phyloP scores from a whole-genome alignment of 305 asterid genomes.

The Nicotiana rustica region DNA sequence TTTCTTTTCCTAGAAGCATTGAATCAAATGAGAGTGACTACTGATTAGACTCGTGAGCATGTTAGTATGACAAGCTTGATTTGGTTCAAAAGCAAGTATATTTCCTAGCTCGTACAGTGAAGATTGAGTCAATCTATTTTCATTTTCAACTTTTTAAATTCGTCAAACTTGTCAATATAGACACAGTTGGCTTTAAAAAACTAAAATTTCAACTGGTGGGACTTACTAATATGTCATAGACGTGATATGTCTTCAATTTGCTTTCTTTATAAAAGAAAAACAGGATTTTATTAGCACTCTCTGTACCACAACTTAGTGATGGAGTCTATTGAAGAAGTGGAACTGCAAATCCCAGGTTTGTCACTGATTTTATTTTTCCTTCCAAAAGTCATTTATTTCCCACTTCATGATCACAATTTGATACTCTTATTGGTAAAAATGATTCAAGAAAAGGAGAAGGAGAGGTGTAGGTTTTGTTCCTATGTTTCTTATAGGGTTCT shows the following conservation, averaged over 20 bases:
- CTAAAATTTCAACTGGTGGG: not conserved
- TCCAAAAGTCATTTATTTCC: not conserved
- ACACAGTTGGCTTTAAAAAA: not conserved
- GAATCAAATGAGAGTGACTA: no score
- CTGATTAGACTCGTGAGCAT: not conserved
- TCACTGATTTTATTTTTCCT: not conserved
- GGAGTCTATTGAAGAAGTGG: conserved; percentile 39
- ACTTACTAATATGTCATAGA: not conserved
- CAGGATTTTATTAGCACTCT: not conserved
- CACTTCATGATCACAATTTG: not conserved
- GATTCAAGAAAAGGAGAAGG: not conserved
- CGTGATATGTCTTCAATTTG: not conserved
- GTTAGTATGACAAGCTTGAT: not conserved
- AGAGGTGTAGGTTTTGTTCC: not conserved
- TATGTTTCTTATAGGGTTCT: not conserved
- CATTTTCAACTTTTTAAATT: not conserved
- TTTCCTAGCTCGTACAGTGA: not conserved
- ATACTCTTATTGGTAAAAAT: not conserved
- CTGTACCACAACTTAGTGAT: not conserved
- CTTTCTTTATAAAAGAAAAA: not conserved
- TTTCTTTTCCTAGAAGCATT: not conserved
- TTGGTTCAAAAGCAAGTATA: no score
- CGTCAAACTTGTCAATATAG: not conserved
- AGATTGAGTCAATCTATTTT: not conserved
- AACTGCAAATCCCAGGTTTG: conserved; percentile 44